Percentiles rank a stretch among this genome's conserved stretches.
Evolutionary conservation across 768 basidiomycete genomes (phyloP).

Genomic region (Paxillus rubicundulus): DNA sequence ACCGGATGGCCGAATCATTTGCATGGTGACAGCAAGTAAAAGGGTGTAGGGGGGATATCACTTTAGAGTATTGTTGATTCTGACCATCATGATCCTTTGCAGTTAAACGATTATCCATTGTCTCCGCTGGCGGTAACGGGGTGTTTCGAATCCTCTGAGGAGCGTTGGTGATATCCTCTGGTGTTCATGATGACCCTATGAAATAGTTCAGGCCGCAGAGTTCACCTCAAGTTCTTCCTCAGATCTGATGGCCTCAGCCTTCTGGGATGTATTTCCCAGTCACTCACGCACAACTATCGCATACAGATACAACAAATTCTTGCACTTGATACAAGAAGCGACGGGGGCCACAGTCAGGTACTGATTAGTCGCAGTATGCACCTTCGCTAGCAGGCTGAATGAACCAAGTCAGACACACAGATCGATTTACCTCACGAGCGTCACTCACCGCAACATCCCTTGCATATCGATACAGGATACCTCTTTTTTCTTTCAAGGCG

Average conservation of each 20-base stretch:
- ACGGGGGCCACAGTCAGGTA: too few relatives aligned
- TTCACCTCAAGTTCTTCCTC: slow-evolving; percentile 73
- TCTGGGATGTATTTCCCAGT: slow-evolving; percentile 38
- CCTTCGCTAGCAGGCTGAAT: slow-evolving; percentile 75
- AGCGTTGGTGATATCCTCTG: not conserved
- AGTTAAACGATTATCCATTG: too few relatives aligned
- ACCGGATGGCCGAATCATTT: too few relatives aligned
- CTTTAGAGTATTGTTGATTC: too few relatives aligned
- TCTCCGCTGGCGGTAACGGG: slow-evolving; percentile 79
- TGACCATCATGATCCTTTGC: too few relatives aligned
- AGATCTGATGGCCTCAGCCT: slow-evolving; percentile 64
- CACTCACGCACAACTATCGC: slow-evolving; percentile 51
- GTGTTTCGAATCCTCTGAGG: not conserved
- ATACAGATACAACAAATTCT: slow-evolving; percentile 2
- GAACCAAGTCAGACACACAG: slow-evolving; percentile 7
- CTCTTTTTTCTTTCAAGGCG: slow-evolving; percentile 66
- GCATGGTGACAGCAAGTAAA: too few relatives aligned
- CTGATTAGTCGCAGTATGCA: slow-evolving; percentile 72
- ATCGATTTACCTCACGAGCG: slow-evolving; percentile 3
- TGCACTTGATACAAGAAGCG: not conserved
- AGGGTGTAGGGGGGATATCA: too few relatives aligned
- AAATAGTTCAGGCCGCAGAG: slow-evolving; percentile 76
- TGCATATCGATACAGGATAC: slow-evolving; percentile 77
- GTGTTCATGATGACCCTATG: not conserved
- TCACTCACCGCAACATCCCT: slow-evolving; percentile 81